These are phyloP conservation scores for Arabidopsis thaliana DNA, from an alignment of 345 rosid species.

Conservation along the genomic window TAIR10.1 NC_003075.7:9206501-9207000, in stretches of 20 bases:
- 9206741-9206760: constrained; percentile 28
- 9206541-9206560: constrained; percentile 19
- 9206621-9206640: not conserved
- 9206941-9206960: constrained; percentile 17
- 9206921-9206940: constrained; percentile 19
- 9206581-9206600: constrained; percentile 14
- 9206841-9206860: constrained; percentile 5
- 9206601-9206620: not conserved
- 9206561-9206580: not conserved
- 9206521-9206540: constrained; percentile 27
- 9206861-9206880: constrained; percentile 11
- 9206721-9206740: constrained; percentile 15
- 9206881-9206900: constrained; percentile 21
- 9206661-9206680: not conserved
- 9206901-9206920: constrained; percentile 31
- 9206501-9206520: not conserved
- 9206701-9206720: not conserved
- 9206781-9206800: constrained; percentile 37
- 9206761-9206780: constrained; percentile 32
- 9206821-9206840: constrained; percentile 25
- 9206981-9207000: constrained; percentile 20
- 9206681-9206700: constrained; percentile 15
- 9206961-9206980: constrained; percentile 33
- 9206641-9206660: no score
- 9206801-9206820: constrained; percentile 38